Conservation (phyloP, 1,284 basidiomycete genomes). For the Cryptococcus sp. region DNA sequence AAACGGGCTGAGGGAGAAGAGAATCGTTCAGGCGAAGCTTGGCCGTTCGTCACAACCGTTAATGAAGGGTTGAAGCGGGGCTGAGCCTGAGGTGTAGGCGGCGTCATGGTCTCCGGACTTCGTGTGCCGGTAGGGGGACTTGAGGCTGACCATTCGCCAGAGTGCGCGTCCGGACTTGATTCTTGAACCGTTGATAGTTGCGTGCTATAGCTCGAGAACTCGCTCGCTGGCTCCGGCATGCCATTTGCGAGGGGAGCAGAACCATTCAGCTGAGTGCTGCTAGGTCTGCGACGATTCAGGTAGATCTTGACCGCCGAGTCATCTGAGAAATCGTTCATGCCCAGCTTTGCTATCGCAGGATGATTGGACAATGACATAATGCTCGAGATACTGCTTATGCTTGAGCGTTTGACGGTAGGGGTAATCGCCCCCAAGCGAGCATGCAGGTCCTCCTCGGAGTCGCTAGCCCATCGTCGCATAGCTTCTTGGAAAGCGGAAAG, state of each 20-base stretch:
- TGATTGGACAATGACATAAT: slow-evolving; percentile 85
- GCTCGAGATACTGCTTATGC: slow-evolving; percentile 89
- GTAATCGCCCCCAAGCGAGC: slow-evolving; percentile 47
- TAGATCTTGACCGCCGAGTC: slow-evolving; percentile 97
- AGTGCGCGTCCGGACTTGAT: slow-evolving; percentile 17
- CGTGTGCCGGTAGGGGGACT: neutral
- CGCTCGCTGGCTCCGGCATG: slow-evolving; percentile 25
- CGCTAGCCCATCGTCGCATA: slow-evolving; percentile 35
- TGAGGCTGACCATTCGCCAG: slow-evolving; percentile 13
- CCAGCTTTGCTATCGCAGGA: slow-evolving; percentile 86
- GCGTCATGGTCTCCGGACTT: slow-evolving; percentile 16
- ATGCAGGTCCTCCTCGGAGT: slow-evolving; percentile 29
- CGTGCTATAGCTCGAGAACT: slow-evolving; percentile 33
- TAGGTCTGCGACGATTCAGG: slow-evolving; percentile 62
- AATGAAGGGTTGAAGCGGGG: slow-evolving; percentile 57
- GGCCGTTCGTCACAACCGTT: slow-evolving; percentile 52
- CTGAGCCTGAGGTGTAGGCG: slow-evolving; percentile 38
- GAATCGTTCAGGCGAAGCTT: slow-evolving; percentile 69
- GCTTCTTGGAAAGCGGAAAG: slow-evolving; percentile 81
- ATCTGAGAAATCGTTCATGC: slow-evolving; percentile 96
- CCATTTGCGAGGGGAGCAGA: slow-evolving; percentile 1
- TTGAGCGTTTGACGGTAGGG: slow-evolving; percentile 87
- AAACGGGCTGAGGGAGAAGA: slow-evolving; percentile 79
- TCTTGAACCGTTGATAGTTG: slow-evolving; percentile 31
- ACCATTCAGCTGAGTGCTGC: slow-evolving; percentile 31